Percentiles rank a stretch among this genome's conserved stretches.
Evolutionary conservation across 768 basidiomycete species (phyloP).

Genomic region (Fistulinella prunicolor): DNA sequence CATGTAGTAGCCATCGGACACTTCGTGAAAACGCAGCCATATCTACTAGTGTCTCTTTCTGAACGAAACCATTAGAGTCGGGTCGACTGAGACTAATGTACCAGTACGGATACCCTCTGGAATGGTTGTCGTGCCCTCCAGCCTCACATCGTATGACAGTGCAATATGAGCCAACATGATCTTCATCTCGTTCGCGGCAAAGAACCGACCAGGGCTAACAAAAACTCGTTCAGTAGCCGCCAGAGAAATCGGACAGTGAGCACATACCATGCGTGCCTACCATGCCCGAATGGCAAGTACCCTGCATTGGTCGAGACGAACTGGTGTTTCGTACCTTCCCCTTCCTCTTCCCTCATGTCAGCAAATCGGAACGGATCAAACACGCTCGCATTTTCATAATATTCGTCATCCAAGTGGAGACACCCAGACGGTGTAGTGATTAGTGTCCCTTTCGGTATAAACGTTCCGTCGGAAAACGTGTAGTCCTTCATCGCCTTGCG

Average conservation of each 20-base stretch:
- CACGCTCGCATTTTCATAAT: slow-evolving; percentile 32
- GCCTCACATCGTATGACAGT: slow-evolving; percentile 14
- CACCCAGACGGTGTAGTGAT: slow-evolving; percentile 21
- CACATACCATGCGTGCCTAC: neutral
- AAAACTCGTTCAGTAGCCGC: neutral
- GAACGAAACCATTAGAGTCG: slow-evolving; percentile 3
- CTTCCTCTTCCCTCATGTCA: slow-evolving; percentile 32
- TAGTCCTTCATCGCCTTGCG: slow-evolving; percentile 33
- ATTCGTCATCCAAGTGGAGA: slow-evolving; percentile 11
- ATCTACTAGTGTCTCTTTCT: neutral
- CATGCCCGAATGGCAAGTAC: neutral
- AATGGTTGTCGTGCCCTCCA: neutral
- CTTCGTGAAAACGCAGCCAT: too few species aligned
- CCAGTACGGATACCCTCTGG: neutral
- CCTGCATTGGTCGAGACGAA: neutral
- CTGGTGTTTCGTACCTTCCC: slow-evolving; percentile 31
- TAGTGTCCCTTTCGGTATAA: slow-evolving; percentile 32
- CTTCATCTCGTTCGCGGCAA: slow-evolving; percentile 42
- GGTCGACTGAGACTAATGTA: neutral
- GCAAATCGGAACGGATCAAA: slow-evolving; percentile 51
- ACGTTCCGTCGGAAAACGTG: slow-evolving; percentile 39
- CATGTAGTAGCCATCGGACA: neutral
- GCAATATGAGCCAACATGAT: slow-evolving; percentile 44
- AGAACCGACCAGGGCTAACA: slow-evolving; percentile 32
- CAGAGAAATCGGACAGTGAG: neutral